Evolutionary conservation across 805 yeast genomes (phyloP), one percentile per base, ranked within the genome.

Genomic region (Suhomyces vadensis): DNA sequence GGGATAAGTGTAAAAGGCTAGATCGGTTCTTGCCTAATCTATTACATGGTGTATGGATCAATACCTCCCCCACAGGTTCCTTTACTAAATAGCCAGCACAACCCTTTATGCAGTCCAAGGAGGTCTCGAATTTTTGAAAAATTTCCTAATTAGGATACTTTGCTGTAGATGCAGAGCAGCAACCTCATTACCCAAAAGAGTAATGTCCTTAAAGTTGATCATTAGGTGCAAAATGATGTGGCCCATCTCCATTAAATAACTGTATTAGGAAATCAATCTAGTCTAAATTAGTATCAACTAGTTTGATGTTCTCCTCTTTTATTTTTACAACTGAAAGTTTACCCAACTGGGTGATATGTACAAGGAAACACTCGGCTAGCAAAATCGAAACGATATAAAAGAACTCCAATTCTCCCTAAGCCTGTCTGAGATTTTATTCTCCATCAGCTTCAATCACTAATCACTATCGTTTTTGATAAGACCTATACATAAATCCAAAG

Each of bases 221-320:
- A 19, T 16, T 20, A 38, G 41, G 35, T 38, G 41, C 41, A 38
- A 38, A 38, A 37, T 20, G 33, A 20, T 38, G 14, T 11, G 13
- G 17, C 17, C 24, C 11, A n/a, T n/a, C n/a, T n/a, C n/a, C 7
- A 39, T 39, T 31, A 11, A 8, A 21, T 39, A 27, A 19, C 43
- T 31, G 38, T 2, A 31, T 31, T 33, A 33, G 43, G 43, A 40
- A 40, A 24, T 33, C n/a, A n/a, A n/a, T n/a, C n/a, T n/a, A n/a
- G n/a, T n/a, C n/a, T n/a, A n/a, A n/a, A 20, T 29, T 29, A 29
- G 33, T 29, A 29, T 16, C 31, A 27, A 7, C 14, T n/a, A 6
- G 33, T 11, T n/a, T 14, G 3, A 29, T 6, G 20, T 29, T 29
- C 33, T 29, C 33, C 33, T 9, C 33, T 29, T 27, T 29, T 29